Evolutionary conservation across 2,329 filamentous ascomycete genomes (phyloP).

Genomic region (Cladophialophora bantiana): DNA sequence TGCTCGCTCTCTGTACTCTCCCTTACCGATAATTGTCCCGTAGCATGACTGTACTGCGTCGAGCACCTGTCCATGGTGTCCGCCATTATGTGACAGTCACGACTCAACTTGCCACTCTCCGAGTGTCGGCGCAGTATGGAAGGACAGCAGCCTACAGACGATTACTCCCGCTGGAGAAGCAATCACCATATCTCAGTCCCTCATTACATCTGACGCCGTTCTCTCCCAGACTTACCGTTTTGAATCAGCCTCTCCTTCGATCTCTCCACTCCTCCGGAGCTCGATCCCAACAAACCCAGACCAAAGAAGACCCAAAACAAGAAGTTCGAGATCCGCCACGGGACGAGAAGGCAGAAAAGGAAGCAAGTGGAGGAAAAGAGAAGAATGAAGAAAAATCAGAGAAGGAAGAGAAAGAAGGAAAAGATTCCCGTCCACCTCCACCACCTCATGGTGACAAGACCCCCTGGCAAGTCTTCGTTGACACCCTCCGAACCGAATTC

Average conservation of each 20-base stretch:
- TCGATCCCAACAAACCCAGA: slow-evolving; percentile 37
- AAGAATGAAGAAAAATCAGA: slow-evolving; percentile 50
- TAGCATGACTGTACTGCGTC: slow-evolving; percentile 39
- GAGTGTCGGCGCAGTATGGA: slow-evolving; percentile 34
- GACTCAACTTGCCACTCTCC: slow-evolving; percentile 32
- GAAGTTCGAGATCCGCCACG: slow-evolving; percentile 40
- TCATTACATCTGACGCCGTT: slow-evolving; percentile 23
- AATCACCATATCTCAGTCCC: slow-evolving; percentile 16
- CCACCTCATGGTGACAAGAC: slow-evolving; percentile 99
- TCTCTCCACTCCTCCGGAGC: slow-evolving; percentile 36
- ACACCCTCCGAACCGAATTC: slow-evolving; percentile 93
- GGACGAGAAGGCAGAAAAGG: slow-evolving; percentile 46
- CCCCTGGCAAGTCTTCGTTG: slow-evolving; percentile 97
- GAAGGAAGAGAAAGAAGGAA: slow-evolving; percentile 62
- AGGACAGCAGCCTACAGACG: slow-evolving; percentile 35
- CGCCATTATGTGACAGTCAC: slow-evolving; percentile 40
- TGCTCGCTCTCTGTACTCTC: background rate
- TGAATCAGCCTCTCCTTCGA: slow-evolving; percentile 30
- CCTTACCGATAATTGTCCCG: slow-evolving; percentile 12
- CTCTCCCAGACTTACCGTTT: slow-evolving; percentile 26
- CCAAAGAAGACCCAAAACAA: slow-evolving; percentile 40
- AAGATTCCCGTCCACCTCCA: slow-evolving; percentile 77
- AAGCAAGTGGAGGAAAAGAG: slow-evolving; percentile 51
- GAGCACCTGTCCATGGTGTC: slow-evolving; percentile 35
- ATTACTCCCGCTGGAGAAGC: slow-evolving; percentile 21